A percentile compares a stretch with the other conserved stretches of the same genome.
Evolutionary conservation across 148 eudicot genomes (phyloP).

Genomic region (Selenicereus undatus): DNA sequence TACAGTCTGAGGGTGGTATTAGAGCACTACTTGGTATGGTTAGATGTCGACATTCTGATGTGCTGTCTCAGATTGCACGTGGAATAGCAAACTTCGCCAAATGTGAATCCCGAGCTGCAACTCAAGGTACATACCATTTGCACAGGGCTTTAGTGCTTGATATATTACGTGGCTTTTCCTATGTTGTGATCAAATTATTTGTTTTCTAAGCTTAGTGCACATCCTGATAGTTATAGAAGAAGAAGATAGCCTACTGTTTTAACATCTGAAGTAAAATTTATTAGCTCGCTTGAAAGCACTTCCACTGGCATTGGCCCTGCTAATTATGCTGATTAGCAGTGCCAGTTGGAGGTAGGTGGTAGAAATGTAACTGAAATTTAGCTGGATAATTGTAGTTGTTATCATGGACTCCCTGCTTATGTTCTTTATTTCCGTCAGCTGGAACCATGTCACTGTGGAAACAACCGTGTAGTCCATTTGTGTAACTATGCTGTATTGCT

Average conservation of each 20-base stretch:
- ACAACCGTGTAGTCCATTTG: not conserved
- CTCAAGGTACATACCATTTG: slow-evolving; percentile 60
- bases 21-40: slow-evolving; percentile 96
- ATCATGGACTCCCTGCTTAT: not conserved
- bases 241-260: not conserved
- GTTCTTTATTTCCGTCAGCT: not conserved
- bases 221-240: not conserved
- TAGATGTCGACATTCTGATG: slow-evolving; percentile 93
- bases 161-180: too few relatives aligned
- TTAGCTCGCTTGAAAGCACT: not conserved
- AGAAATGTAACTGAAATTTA: not conserved
- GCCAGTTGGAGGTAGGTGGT: not conserved
- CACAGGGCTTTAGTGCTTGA: not conserved
- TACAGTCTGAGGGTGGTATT: slow-evolving; percentile 95
- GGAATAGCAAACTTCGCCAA: slow-evolving; percentile 98
- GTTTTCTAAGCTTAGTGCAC: not conserved
- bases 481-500: not conserved
- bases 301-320: not conserved
- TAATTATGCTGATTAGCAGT: not conserved
- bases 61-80: slow-evolving; percentile 95
- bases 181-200: too few relatives aligned
- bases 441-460: not conserved
- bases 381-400: not conserved
- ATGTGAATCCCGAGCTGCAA: slow-evolving; percentile 85
- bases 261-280: not conserved